Evolutionary conservation across 2,329 filamentous ascomycete species (phyloP).

Genomic region (Ophiosphaerella herpotricha): DNA sequence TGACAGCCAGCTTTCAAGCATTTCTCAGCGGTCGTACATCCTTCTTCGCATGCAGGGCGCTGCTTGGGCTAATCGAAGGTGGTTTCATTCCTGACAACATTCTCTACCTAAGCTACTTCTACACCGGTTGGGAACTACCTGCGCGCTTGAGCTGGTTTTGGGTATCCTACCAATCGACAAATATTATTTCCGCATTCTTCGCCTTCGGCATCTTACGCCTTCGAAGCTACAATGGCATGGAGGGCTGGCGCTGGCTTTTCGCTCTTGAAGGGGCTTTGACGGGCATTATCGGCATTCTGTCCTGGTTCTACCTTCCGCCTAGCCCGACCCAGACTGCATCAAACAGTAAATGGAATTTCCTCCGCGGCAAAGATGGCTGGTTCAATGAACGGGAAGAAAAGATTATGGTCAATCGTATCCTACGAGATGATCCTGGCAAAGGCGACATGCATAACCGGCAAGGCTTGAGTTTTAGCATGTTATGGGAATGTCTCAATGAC

Average conservation of each 20-base stretch:
- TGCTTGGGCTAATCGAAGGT: slow-evolving; percentile 52
- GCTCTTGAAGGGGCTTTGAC: slow-evolving; percentile 47
- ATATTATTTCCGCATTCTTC: slow-evolving; percentile 61
- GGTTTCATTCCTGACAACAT: slow-evolving; percentile 68
- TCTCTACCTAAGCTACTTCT: slow-evolving; percentile 75
- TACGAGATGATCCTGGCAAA: slow-evolving; percentile 61
- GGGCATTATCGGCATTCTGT: slow-evolving; percentile 42
- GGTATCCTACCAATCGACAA: slow-evolving; percentile 65
- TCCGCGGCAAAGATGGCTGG: slow-evolving; percentile 68
- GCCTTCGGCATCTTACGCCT: slow-evolving; percentile 61
- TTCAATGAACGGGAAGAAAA: slow-evolving; percentile 70
- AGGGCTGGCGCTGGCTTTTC: slow-evolving; percentile 63
- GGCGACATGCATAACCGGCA: slow-evolving; percentile 67
- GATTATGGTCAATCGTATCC: slow-evolving; percentile 68
- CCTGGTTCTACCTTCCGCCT: slow-evolving; percentile 48
- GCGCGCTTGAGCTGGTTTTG: slow-evolving; percentile 72
- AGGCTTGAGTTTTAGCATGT: slow-evolving; percentile 53
- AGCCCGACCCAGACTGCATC: slow-evolving; percentile 68
- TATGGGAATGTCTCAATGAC: slow-evolving; percentile 57
- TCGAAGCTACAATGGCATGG: slow-evolving; percentile 54
- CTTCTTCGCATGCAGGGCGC: slow-evolving; percentile 50
- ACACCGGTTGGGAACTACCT: slow-evolving; percentile 71
- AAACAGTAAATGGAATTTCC: slow-evolving; percentile 37
- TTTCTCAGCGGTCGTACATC: slow-evolving; percentile 59
- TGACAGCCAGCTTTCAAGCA: slow-evolving; percentile 68